These are phyloP conservation scores for Ascoidea rubescens DNA, from an alignment of 805 yeast genomes.

Conservation along the genomic window DNA sequence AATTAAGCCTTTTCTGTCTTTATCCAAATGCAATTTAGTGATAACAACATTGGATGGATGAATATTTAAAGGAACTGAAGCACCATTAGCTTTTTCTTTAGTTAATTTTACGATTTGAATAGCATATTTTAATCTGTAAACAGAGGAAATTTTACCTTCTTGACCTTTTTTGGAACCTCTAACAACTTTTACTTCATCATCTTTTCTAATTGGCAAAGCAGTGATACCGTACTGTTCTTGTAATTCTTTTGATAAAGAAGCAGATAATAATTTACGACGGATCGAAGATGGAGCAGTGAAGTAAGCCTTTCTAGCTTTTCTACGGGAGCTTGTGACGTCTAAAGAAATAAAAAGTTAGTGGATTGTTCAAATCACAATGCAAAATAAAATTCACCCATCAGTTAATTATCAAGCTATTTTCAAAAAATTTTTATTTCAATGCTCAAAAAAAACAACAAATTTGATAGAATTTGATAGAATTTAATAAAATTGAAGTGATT, in stretches of 20 bases:
- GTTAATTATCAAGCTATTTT: too few relatives aligned
- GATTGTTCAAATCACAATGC: conserved; percentile 1
- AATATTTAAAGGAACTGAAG: conserved; percentile 90
- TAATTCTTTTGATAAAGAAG: conserved; percentile 98
- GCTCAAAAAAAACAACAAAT: too few relatives aligned
- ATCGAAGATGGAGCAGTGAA: conserved; percentile 94
- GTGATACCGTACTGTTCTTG: conserved; percentile 93
- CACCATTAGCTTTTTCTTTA: conserved; percentile 97
- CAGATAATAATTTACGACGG: conserved; percentile 91
- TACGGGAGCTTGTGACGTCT: conserved; percentile 99
- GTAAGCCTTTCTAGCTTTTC: conserved; percentile 99
- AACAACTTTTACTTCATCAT: conserved; percentile 88
- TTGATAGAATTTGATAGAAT: neutral
- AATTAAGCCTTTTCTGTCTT: conserved; percentile 96
- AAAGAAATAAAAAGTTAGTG: conserved; percentile 1
- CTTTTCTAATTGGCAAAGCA: conserved; percentile 94
- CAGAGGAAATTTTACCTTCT: conserved; percentile 95
- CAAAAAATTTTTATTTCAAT: too few relatives aligned
- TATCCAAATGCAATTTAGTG: conserved; percentile 96
- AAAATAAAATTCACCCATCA: too few relatives aligned
- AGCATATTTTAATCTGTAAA: conserved; percentile 96
- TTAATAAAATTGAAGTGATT: neutral
- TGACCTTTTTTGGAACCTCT: conserved; percentile 99
- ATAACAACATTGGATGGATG: conserved; percentile 99
- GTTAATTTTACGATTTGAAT: conserved; percentile 94